These are phyloP conservation scores for Myrica gale DNA, from an alignment of 306 rosid species.

Conservation along the genomic window DNA sequence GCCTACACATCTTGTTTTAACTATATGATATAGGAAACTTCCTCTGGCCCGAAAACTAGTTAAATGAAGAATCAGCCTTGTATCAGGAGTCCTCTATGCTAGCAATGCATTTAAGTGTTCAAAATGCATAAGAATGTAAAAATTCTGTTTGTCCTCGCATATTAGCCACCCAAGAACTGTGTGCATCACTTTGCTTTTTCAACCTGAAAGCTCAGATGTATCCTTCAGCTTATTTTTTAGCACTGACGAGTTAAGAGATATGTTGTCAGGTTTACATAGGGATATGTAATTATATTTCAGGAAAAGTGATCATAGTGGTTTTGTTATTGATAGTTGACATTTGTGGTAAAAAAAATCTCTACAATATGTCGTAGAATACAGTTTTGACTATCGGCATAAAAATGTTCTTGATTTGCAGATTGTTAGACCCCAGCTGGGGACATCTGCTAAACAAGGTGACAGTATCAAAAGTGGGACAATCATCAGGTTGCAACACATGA, in stretches of 20 bases:
- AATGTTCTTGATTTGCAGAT: slow-evolving; percentile 47
- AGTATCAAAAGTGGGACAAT: slow-evolving; percentile 73
- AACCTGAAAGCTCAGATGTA: neutral
- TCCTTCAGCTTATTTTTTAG: neutral
- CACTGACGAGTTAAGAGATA: neutral
- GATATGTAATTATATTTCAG: neutral
- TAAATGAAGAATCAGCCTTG: neutral
- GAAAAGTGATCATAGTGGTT: too few relatives aligned
- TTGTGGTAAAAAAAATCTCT: too few relatives aligned
- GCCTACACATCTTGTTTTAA: too few relatives aligned
- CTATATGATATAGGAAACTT: too few relatives aligned
- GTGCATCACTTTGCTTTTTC: neutral
- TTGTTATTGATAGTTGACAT: too few relatives aligned
- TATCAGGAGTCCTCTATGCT: neutral
- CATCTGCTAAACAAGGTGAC: slow-evolving; percentile 88
- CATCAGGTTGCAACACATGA: slow-evolving; percentile 92
- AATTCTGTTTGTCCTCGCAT: neutral
- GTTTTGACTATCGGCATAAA: neutral
- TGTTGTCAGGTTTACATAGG: neutral
- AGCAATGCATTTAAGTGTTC: neutral
- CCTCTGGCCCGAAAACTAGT: neutral
- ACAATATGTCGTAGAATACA: neutral
- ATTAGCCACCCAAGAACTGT: neutral
- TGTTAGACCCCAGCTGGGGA: slow-evolving; percentile 65
- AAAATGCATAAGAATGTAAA: neutral